Percentiles rank a stretch among this genome's conserved stretches.
phyloP scores from a whole-genome alignment of 768 basidiomycete genomes.

The Agaricus blazei region DNA sequence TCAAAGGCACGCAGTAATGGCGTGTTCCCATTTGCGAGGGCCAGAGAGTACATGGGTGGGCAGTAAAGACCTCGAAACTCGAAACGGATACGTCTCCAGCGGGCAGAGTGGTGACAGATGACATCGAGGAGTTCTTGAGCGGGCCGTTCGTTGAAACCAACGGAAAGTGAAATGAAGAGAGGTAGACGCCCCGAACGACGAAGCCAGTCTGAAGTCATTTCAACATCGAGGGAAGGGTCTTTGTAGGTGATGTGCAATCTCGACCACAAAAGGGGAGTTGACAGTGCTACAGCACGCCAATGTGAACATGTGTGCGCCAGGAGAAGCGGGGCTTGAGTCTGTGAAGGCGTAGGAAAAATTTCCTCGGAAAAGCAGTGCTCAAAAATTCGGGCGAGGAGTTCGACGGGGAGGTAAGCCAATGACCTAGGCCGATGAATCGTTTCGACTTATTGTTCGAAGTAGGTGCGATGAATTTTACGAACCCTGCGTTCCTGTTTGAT shows the following conservation, averaged over 20 bases:
- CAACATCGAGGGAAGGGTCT: conserved; percentile 21
- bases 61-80: conserved; percentile 27
- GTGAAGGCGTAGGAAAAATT: conserved; percentile 20
- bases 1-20: conserved; percentile 25
- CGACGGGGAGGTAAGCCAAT: conserved; percentile 21
- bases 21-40: conserved; percentile 18
- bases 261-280: conserved; percentile 24
- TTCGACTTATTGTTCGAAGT: background rate
- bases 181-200: conserved; percentile 21
- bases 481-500: background rate
- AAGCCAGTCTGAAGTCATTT: conserved; percentile 21
- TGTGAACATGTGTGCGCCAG: conserved; percentile 22
- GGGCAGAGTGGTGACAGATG: conserved; percentile 20
- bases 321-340: conserved; percentile 22
- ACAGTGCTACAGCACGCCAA: conserved; percentile 22
- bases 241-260: conserved; percentile 27
- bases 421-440: conserved; percentile 6
- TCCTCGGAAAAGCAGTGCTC: conserved; percentile 21
- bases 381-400: conserved; percentile 26
- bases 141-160: conserved; percentile 26
- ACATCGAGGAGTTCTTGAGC: conserved; percentile 26
- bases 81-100: conserved; percentile 28
- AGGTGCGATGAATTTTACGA: background rate
- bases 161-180: conserved; percentile 24
- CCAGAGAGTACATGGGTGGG: conserved; percentile 25